Base-by-base conservation (phyloP, 148 eudicot species). In the Heliosperma pusillum region DNA sequence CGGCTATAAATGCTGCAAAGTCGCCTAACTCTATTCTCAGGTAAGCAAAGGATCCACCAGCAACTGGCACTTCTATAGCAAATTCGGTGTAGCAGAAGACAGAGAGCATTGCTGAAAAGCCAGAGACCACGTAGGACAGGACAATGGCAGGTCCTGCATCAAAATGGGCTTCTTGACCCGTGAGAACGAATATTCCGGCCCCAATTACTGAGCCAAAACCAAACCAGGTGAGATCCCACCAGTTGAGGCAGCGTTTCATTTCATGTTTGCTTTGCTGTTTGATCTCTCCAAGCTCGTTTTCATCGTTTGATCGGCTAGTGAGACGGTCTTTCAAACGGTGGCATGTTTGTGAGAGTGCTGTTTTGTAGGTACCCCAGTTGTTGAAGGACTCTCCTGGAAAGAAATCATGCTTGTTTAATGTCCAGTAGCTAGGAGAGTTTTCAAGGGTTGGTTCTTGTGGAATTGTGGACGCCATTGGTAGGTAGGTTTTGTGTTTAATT, bases 61-160 rank as follows among this genome's bases (percentile, higher is more conserved):
- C 93, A 1, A 92, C 96, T 0, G 93, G 96, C 24, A 92, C 84
- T 62, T 90, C 97, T 5, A 92, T 79, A 1, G 97, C 92, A 55
- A 92, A 92, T 74, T 92, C 97, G 0, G 93, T 88, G 80, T 92
- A 92, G 76, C 96, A 90, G 75, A 92, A 84, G 33, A 92, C 96
- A 15, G 97, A 88, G 10, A 90, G 89, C 90, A 92, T 83, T 10
- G 97, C 97, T 0, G 96, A 89, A 30, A 92, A 2, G 7, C 97
- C 97, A 0, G 95, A 90, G 42, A 82, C 83, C 1, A 79, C 82
- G 21, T 88, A 92, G 0, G 97, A 92, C 0, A 90, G 40, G 10
- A 90, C 88, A 21, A 92, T 85, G 17, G 91, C 87, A 0, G 96
- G 90, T 7, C 97, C 93, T 0, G 91, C 97, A 17, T 86, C 84